Evolutionary conservation across 352 stramenopile species (phyloP), one percentile per base, ranked within the genome.

Genomic region (Phytophthora pini): DNA sequence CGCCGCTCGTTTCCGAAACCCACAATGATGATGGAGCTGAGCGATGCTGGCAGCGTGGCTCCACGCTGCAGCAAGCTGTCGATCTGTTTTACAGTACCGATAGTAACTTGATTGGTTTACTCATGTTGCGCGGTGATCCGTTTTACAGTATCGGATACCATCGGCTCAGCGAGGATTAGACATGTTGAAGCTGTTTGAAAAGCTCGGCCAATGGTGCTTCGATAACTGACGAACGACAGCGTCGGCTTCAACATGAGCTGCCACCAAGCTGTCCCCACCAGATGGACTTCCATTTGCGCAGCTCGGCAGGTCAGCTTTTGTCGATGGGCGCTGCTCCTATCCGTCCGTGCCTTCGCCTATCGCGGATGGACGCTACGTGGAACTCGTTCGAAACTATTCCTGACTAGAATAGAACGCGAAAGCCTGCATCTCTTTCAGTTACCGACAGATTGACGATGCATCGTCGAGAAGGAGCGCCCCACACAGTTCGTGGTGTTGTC

Each of bases 21-120:
- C 29, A 34, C 7, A 20, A 20, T 10, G 6, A 36, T 13, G 31
- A 13, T 36, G 31, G 31, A 36, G 31, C 31, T 36, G 9, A 0
- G 31, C 9, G 31, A 9, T 9, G 11, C 10, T 36, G 10, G 31
- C 8, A 4, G 31, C 31, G 11, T 29, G 41, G 32, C 32, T 24
- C 40, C 24, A 38, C 34, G 40, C 22, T 29, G 53, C 53, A 60
- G 40, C 27, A 45, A 9, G 43, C n/a, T 31, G 11, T 5, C 12
- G 53, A 61, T 61, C 45, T 69, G 60, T 51, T 65, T 70, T 65
- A 65, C 55, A 64, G 54, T 70, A 56, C 61, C 31, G 31, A 36
- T 1, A 36, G 29, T 10, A 34, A 10, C 29, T 32, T 32, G 29
- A 32, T 32, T 7, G 6, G 29, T 34, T 34, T 34, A 1, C 29